These are phyloP conservation scores for Scytalidium lignicola DNA, from an alignment of 2,329 filamentous ascomycete genomes.

Conservation along the genomic window DNA sequence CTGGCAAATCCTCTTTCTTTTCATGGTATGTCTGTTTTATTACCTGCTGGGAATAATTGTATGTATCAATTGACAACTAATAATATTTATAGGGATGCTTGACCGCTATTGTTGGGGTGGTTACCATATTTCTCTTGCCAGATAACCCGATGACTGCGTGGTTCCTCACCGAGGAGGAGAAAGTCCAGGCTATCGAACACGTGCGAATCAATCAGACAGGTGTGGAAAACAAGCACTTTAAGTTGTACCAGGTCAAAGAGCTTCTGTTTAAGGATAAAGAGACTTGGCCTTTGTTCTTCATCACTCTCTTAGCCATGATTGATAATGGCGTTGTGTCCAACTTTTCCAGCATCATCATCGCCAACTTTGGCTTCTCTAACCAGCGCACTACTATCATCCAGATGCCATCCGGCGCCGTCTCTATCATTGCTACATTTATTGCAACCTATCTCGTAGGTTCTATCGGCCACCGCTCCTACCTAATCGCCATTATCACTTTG, in stretches of 20 bases:
- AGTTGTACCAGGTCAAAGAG: conserved; percentile 41
- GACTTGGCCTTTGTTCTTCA: conserved; percentile 22
- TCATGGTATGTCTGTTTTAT: background rate
- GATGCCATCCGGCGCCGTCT: conserved; percentile 60
- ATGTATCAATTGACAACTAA: too few species aligned
- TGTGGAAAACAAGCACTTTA: conserved; percentile 34
- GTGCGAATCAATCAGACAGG: conserved; percentile 34
- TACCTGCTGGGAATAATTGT: conserved; percentile 55
- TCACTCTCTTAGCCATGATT: conserved; percentile 24
- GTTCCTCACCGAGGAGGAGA: conserved; percentile 29
- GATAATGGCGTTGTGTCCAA: conserved; percentile 35
- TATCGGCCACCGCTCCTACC: background rate
- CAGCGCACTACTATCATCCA: conserved; percentile 36
- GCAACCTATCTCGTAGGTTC: conserved; percentile 27
- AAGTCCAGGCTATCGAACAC: conserved; percentile 34
- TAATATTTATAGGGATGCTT: conserved; percentile 21
- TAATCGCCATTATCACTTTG: background rate
- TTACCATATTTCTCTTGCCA: conserved; percentile 32
- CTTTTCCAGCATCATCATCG: conserved; percentile 30
- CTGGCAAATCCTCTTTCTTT: conserved; percentile 3
- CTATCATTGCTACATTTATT: conserved; percentile 55
- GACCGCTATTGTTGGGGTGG: conserved; percentile 32
- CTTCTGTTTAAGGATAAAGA: conserved; percentile 32
- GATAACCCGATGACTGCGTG: conserved; percentile 34
- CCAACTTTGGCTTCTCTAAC: conserved; percentile 28